phyloP scores from a whole-genome alignment of 768 basidiomycete species.

The Mycena vulgaris region DNA sequence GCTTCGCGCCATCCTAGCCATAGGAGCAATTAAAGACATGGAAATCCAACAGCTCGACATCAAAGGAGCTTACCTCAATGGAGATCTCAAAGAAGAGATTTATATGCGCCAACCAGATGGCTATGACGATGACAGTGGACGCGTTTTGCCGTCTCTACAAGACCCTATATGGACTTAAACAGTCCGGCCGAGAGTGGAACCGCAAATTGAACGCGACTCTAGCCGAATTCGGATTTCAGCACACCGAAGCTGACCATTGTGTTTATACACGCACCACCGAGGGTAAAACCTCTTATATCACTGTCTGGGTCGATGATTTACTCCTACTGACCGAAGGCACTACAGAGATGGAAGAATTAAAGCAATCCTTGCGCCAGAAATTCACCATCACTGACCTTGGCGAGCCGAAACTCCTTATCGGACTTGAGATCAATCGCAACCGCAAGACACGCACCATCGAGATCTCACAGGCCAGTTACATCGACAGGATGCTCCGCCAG shows the following conservation, averaged over 20 bases:
- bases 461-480: slow-evolving; percentile 6
- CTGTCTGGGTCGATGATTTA: slow-evolving; percentile 13
- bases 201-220: slow-evolving; percentile 5
- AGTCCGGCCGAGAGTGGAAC: not conserved
- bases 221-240: slow-evolving; percentile 1
- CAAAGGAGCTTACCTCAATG: too few species aligned
- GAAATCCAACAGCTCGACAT: too few species aligned
- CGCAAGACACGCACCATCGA: not conserved
- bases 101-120: slow-evolving; percentile 3
- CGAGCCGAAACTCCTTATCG: slow-evolving; percentile 2
- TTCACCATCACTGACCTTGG: not conserved
- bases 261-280: slow-evolving; percentile 7
- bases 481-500: slow-evolving; percentile 2
- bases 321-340: slow-evolving; percentile 3
- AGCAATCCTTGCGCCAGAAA: not conserved
- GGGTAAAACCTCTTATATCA: slow-evolving; percentile 19
- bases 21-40: too few species aligned
- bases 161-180: slow-evolving; percentile 1
- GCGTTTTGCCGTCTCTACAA: slow-evolving; percentile 10
- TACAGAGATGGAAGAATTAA: not conserved
- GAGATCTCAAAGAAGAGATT: too few species aligned
- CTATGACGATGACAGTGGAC: not conserved
- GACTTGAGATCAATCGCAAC: not conserved
- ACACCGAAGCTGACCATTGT: slow-evolving; percentile 4
- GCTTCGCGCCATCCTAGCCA: too few species aligned